Percentiles rank a stretch among this genome's conserved stretches.
These are phyloP conservation scores for Plenodomus biglobosus DNA, from an alignment of 2,329 filamentous ascomycete genomes.

Conservation along the genomic window DNA sequence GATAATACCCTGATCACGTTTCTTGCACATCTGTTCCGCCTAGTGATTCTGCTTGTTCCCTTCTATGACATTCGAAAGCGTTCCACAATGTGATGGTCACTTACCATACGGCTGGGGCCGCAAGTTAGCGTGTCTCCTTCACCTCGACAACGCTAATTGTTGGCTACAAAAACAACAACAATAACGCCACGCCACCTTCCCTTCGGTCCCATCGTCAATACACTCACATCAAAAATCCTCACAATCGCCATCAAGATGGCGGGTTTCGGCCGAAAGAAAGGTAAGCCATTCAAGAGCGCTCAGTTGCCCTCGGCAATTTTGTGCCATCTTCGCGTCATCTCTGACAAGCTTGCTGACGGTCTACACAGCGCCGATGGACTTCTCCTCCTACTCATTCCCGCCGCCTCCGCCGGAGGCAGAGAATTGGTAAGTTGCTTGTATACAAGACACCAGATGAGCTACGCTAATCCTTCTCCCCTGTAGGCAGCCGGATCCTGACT, in stretches of 20 bases:
- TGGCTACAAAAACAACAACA: background rate
- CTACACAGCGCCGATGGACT: background rate
- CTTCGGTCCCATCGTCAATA: background rate
- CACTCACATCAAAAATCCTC: background rate
- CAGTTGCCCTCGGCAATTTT: too few species aligned
- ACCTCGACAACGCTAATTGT: background rate
- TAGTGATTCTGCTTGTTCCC: background rate
- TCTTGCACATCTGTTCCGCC: background rate
- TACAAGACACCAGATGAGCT: background rate
- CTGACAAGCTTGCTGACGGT: background rate
- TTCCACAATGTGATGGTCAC: background rate
- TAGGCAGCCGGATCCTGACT: conserved; percentile 8
- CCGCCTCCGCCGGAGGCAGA: conserved; percentile 7
- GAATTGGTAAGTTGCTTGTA: background rate
- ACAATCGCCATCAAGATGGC: background rate
- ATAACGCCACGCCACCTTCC: background rate
- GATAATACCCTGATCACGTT: background rate
- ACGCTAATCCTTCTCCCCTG: background rate
- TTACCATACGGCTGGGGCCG: background rate
- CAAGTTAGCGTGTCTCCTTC: background rate
- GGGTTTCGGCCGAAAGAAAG: too few species aligned
- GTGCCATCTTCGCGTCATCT: background rate
- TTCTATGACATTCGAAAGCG: background rate
- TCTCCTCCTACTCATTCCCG: conserved; percentile 3
- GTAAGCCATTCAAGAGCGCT: too few species aligned